Percentiles rank a stretch among this genome's conserved stretches.
phyloP scores from a whole-genome alignment of 768 basidiomycete genomes.

The Lanmaoa rubissima region DNA sequence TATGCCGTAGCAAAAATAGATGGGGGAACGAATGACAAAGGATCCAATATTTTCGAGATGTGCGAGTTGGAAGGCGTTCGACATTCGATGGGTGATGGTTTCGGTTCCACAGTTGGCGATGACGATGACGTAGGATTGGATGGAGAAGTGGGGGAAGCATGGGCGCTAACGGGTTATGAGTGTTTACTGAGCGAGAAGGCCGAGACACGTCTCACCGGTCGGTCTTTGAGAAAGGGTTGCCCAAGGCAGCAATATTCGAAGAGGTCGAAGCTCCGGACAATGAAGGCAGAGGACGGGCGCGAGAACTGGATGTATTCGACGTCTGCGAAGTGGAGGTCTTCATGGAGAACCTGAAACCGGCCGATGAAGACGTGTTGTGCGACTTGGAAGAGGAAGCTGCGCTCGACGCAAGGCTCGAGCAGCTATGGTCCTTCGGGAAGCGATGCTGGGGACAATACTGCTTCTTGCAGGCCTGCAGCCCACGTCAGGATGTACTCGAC shows the following conservation, averaged over 20 bases:
- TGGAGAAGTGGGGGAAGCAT: constrained; percentile 23
- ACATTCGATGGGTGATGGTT: constrained; percentile 16
- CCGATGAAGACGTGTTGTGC: not conserved
- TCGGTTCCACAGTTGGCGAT: constrained; percentile 14
- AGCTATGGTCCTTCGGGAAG: constrained; percentile 71
- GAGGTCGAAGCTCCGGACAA: constrained; percentile 12
- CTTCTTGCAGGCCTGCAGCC: constrained; percentile 58
- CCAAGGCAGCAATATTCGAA: constrained; percentile 17
- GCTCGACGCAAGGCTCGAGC: constrained; percentile 31
- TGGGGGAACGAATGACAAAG: constrained; percentile 59
- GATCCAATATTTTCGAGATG: constrained; percentile 35
- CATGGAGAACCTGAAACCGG: constrained; percentile 4
- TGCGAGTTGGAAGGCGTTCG: constrained; percentile 34
- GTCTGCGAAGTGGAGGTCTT: constrained; percentile 4
- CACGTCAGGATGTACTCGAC: not conserved
- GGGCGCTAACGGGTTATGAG: constrained; percentile 66
- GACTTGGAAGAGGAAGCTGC: constrained; percentile 13
- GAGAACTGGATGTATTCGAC: constrained; percentile 7
- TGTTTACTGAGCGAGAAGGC: constrained; percentile 41
- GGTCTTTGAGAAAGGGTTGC: constrained; percentile 43
- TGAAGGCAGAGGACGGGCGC: not conserved
- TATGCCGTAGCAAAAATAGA: constrained; percentile 66
- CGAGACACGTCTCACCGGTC: constrained; percentile 59
- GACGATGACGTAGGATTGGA: constrained; percentile 13
- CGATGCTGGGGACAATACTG: constrained; percentile 80